Conservation (phyloP, 768 basidiomycete genomes). For the Pisolithus tinctorius region DNA sequence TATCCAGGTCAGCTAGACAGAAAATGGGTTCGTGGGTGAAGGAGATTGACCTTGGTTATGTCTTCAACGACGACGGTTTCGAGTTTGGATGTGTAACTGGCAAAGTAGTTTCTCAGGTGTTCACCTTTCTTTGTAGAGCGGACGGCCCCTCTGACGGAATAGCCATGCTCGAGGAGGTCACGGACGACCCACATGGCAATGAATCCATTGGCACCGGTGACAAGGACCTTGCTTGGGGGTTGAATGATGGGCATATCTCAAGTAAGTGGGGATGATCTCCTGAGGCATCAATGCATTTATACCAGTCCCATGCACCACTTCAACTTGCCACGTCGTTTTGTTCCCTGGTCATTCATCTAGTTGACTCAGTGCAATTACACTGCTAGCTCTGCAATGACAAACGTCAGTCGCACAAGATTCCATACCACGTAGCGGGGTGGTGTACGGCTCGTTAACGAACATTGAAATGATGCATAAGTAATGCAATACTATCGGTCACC, state of each 20-base stretch:
- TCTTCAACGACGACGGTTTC: slow-evolving; percentile 65
- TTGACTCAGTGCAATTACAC: too few relatives aligned
- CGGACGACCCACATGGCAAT: slow-evolving; percentile 45
- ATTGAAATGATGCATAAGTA: too few relatives aligned
- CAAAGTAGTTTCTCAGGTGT: slow-evolving; percentile 49
- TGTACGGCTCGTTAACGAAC: too few relatives aligned
- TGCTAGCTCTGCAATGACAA: too few relatives aligned
- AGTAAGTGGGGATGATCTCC: too few relatives aligned
- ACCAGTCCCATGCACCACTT: too few relatives aligned
- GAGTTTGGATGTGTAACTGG: slow-evolving; percentile 47
- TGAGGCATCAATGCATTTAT: too few relatives aligned
- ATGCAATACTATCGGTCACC: too few relatives aligned
- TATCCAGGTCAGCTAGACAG: background rate
- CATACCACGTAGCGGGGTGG: too few relatives aligned
- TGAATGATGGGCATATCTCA: slow-evolving; percentile 17
- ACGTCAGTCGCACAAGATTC: too few relatives aligned
- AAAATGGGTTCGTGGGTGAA: background rate
- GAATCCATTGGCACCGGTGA: slow-evolving; percentile 24
- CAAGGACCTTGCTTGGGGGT: slow-evolving; percentile 23
- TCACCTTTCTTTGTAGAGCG: slow-evolving; percentile 53
- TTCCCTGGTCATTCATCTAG: too few relatives aligned
- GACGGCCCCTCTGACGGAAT: slow-evolving; percentile 58
- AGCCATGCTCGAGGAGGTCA: slow-evolving; percentile 54
- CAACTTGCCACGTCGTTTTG: too few relatives aligned
- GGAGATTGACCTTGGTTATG: slow-evolving; percentile 42